Base-by-base conservation (phyloP, 1,139 yeast genomes). In the Pichia sp. region DNA sequence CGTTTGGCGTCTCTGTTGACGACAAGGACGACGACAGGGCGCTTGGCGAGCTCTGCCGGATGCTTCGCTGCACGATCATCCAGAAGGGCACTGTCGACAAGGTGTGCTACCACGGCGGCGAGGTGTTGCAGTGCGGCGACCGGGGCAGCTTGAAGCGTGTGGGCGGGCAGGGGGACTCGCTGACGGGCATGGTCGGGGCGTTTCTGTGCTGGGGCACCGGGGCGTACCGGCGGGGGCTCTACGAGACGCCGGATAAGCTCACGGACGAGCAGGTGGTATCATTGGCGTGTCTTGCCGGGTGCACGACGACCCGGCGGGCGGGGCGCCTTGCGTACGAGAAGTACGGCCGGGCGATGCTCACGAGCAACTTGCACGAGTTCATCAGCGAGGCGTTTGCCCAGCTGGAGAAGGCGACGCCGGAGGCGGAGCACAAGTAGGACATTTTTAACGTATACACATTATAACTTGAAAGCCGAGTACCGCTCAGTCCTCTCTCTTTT, bases 91-190 rank as follows among this genome's bases (percentile, higher is more conserved):
- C 64, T 1, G 63, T 63, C 1, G 99, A 93, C 64, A 61, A 78
- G 46, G 85, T 91, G 30, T 86, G 83, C 14, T 48, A 38, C 7
- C 74, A 77, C 55, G 80, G 79, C 6, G 75, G 74, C 24, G 64
- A 64, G 10, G 65, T 68, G 45, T 59, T 85, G 4, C 65, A 72
- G 8, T 76, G 74, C 57, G 73, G 72, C 8, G 66, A 74, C 27
- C 63, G 69, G 20, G 98, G 98, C 0, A 85, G 93, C 14, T 69
- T 71, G 52, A 84, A 85, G 62, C 75, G 96, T 31, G 90, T 85
- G 9, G 92, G 95, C n/a, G 96, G 96, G 0, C 96, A 88, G 69
- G 96, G 96, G 12, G 96, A 88, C 63, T 84, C 95, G 0, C 68
- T 88, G 47, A 78, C 88, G 1, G 96, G 96, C 0, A 73, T 85